Evolutionary conservation across 2,329 filamentous ascomycete species (phyloP), one percentile per base, ranked within the genome.

Genomic region (Talaromyces amestolkiae): DNA sequence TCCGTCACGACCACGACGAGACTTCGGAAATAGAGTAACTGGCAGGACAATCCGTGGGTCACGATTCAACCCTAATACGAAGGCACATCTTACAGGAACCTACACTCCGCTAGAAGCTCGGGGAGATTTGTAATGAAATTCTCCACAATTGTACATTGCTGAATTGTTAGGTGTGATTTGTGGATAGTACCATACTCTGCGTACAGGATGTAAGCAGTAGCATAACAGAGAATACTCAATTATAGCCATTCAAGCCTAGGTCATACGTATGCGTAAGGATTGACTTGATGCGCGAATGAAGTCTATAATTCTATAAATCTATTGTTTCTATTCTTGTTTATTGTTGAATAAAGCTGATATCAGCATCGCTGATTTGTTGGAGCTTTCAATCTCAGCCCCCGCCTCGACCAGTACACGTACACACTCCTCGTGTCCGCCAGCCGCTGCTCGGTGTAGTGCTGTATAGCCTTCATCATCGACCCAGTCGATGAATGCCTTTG

Each of bases 401-500:
- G 56, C 56, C 35, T 59, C 56, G 56, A 59, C 56, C 56, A 59
- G 35, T n/a, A 59, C 56, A 27, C 56, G 56, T 17, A 59, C 56
- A 59, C 56, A 59, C 11, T 59, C 56, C 35, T 59, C 56, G 56
- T 59, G 56, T 59, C 56, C 56, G n/a, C 56, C 56, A 59, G 56
- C 56, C 10, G 69, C 66, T 2, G 68, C 64, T 66, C 69, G 72
- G 43, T 35, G 72, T 58, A 51, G 63, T 59, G 49, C 49, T 8
- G 49, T 53, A 33, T 53, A 53, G 27, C 49, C 49, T 11, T 53
- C 49, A 27, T 53, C 49, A 53, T 53, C 49, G 24, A 53, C 49
- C 49, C 49, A 53, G 27, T 53, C 49, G 24, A 53, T 53, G 41
- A 61, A 65, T 64, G 74, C 74, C 63, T 66, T 72, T 35, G 69